Evolutionary conservation across 495 filamentous ascomycete genomes (phyloP).

Genomic region (Aspergillus indologenus): DNA sequence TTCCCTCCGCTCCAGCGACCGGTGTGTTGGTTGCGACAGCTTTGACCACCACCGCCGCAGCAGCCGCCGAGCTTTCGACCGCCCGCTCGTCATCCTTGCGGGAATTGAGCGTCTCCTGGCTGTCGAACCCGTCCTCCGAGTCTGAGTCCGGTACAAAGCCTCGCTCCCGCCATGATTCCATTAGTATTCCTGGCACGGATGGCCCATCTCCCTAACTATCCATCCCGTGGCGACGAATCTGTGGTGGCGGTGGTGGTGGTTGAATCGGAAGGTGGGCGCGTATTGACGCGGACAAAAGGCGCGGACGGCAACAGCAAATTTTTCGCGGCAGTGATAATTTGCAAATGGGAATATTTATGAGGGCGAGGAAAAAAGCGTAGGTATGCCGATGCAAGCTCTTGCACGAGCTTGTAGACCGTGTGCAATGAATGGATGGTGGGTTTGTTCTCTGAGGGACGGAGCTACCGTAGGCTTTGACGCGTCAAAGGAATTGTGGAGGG

Average conservation of each 20-base stretch:
- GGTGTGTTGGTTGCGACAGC: not conserved
- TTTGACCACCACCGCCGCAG: conserved; percentile 5
- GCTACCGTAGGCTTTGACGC: conserved; percentile 24
- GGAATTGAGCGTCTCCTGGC: conserved; percentile 26
- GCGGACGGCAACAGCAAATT: not conserved
- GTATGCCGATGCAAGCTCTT: not conserved
- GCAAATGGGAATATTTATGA: not conserved
- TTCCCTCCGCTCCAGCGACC: not conserved
- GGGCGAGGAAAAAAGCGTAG: not conserved
- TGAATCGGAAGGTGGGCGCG: not conserved
- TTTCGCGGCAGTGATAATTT: not conserved
- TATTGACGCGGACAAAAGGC: not conserved
- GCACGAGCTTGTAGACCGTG: not conserved
- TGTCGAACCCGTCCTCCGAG: conserved; percentile 52
- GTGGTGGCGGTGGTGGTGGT: too few species aligned
- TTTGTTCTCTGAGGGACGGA: not conserved
- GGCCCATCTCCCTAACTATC: conserved; percentile 40
- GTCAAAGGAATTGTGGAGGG: conserved; percentile 38
- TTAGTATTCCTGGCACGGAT: conserved; percentile 42
- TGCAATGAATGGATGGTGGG: not conserved
- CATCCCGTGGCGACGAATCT: conserved; percentile 25
- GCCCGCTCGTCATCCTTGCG: conserved; percentile 11
- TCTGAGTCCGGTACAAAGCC: conserved; percentile 64
- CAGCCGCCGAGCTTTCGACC: conserved; percentile 17
- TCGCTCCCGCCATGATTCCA: conserved; percentile 61